Conservation (phyloP, 345 rosid genomes). For the Kernera saxatilis region DNA sequence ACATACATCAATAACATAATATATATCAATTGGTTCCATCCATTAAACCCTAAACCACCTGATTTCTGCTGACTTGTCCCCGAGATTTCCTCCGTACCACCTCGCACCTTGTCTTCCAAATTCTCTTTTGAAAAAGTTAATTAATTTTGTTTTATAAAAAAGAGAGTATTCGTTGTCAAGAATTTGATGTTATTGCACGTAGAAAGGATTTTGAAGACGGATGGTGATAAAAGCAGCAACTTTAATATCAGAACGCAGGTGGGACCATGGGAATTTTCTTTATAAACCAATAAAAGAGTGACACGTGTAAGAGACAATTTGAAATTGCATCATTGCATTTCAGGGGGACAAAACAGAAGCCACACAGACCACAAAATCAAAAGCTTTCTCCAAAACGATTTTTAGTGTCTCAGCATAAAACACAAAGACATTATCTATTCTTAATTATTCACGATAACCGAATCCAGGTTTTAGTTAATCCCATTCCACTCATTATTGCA, state of each 20-base stretch:
- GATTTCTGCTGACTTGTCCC: neutral
- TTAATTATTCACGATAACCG: neutral
- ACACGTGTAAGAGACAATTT: slow-evolving; percentile 21
- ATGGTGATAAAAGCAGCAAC: slow-evolving; percentile 13
- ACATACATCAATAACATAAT: neutral
- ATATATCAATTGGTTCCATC: neutral
- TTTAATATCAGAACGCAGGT: neutral
- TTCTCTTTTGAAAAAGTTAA: neutral
- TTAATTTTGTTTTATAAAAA: neutral
- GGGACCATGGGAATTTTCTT: neutral
- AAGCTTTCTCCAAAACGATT: slow-evolving; percentile 1
- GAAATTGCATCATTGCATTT: slow-evolving; percentile 16
- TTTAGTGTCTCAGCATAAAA: neutral
- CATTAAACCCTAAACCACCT: neutral
- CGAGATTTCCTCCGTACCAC: neutral
- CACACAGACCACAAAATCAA: slow-evolving; percentile 3
- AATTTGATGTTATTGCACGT: slow-evolving; percentile 15
- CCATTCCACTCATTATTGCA: neutral
- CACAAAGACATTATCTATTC: neutral
- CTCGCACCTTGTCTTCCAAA: slow-evolving; percentile 2
- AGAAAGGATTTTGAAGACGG: neutral
- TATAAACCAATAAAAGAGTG: neutral
- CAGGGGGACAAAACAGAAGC: slow-evolving; percentile 27
- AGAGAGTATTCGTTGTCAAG: neutral
- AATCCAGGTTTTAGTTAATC: neutral